These are phyloP conservation scores for Obba rivulosa DNA, from an alignment of 768 basidiomycete species.

Conservation along the genomic window DNA sequence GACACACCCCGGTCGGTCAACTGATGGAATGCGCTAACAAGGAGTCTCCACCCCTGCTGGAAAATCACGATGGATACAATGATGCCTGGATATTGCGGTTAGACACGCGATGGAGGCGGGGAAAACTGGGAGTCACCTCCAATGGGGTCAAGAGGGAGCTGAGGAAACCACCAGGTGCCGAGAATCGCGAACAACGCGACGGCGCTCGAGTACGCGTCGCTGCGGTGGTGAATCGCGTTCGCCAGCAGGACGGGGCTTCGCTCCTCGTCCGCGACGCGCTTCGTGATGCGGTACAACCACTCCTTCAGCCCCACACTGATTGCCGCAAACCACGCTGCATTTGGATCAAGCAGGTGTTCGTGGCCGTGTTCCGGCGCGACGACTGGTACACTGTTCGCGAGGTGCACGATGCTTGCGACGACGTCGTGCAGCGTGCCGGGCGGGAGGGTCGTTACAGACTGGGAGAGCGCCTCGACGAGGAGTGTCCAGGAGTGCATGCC, in stretches of 20 bases:
- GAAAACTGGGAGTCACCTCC: slow-evolving; percentile 56
- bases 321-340: slow-evolving; percentile 96
- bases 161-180: slow-evolving; percentile 81
- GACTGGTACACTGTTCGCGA: slow-evolving; percentile 49
- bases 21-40: slow-evolving; percentile 70
- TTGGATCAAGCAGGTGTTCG: slow-evolving; percentile 66
- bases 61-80: slow-evolving; percentile 89
- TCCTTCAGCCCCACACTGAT: slow-evolving; percentile 81
- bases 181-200: slow-evolving; percentile 92
- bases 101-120: neutral
- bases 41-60: slow-evolving; percentile 64
- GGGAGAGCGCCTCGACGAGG: slow-evolving; percentile 65
- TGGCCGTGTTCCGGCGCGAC: slow-evolving; percentile 21
- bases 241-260: slow-evolving; percentile 87
- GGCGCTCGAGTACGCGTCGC: slow-evolving; percentile 89
- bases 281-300: slow-evolving; percentile 87
- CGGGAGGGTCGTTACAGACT: slow-evolving; percentile 58
- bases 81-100: slow-evolving; percentile 47
- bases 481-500: slow-evolving; percentile 89
- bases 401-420: slow-evolving; percentile 50
- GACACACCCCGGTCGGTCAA: slow-evolving; percentile 82
- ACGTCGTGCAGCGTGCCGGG: slow-evolving; percentile 60
- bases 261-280: slow-evolving; percentile 86
- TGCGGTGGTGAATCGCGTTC: slow-evolving; percentile 98
- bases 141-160: slow-evolving; percentile 87